These are phyloP conservation scores for Nakazawaea wickerhamii DNA, from an alignment of 805 yeast genomes.

Conservation along the genomic window DNA sequence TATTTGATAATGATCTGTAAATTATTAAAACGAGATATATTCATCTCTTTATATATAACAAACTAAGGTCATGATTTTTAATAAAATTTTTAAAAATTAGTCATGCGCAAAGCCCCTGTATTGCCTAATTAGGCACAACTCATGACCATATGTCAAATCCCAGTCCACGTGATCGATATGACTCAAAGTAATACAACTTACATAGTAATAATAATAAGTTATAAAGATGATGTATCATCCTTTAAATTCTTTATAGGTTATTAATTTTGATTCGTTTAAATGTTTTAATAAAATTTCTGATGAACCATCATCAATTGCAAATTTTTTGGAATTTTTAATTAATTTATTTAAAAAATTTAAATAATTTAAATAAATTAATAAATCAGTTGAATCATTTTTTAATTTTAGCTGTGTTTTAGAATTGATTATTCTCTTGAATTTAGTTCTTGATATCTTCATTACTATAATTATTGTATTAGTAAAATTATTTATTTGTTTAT, in stretches of 20 bases:
- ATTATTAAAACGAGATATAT: neutral
- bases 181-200: no score
- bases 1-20: neutral
- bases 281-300: constrained; percentile 38
- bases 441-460: constrained; percentile 13
- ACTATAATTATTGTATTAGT: neutral
- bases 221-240: no score
- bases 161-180: no score
- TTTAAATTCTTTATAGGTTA: constrained; percentile 29
- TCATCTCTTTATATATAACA: neutral
- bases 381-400: constrained; percentile 35
- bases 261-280: constrained; percentile 30
- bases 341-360: constrained; percentile 39
- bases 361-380: constrained; percentile 42
- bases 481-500: neutral
- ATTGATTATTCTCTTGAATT: constrained; percentile 21
- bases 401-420: constrained; percentile 20
- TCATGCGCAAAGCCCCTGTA: constrained; percentile 15
- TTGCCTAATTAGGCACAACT: neutral
- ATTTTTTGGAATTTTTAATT: constrained; percentile 32
- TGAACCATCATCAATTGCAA: constrained; percentile 35
- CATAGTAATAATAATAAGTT: no score
- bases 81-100: no score
- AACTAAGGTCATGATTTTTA: neutral
- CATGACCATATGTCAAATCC: constrained; percentile 10